Evolutionary conservation across 768 basidiomycete species (phyloP).

Genomic region (Lactarius trivialis): DNA sequence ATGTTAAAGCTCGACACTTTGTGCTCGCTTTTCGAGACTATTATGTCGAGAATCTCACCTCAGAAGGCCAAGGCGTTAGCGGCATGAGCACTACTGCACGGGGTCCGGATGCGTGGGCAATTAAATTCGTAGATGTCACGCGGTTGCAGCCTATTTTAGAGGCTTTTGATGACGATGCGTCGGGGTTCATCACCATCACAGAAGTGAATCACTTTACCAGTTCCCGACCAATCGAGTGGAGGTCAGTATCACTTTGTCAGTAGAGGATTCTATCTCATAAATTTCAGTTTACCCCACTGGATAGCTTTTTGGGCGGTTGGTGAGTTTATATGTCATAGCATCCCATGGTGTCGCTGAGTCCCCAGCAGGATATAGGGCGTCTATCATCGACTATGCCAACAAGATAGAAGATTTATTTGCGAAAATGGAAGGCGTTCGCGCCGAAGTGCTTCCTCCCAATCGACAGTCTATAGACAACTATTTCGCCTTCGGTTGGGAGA

Average conservation of each 20-base stretch:
- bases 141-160: slow-evolving; percentile 27
- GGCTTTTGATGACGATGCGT: slow-evolving; percentile 32
- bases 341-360: neutral
- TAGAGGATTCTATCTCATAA: neutral
- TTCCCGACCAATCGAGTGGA: slow-evolving; percentile 28
- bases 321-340: neutral
- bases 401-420: slow-evolving; percentile 14
- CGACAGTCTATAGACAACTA: neutral
- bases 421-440: slow-evolving; percentile 15
- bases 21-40: slow-evolving; percentile 30
- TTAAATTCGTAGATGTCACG: slow-evolving; percentile 23
- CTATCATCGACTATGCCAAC: slow-evolving; percentile 14
- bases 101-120: slow-evolving; percentile 28
- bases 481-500: neutral
- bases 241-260: slow-evolving; percentile 4
- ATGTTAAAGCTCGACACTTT: slow-evolving; percentile 20
- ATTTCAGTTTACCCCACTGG: slow-evolving; percentile 28
- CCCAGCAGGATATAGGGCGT: slow-evolving; percentile 7
- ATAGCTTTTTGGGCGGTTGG: slow-evolving; percentile 30
- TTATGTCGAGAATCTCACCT: slow-evolving; percentile 25
- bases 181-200: slow-evolving; percentile 30
- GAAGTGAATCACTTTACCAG: slow-evolving; percentile 32
- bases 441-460: slow-evolving; percentile 11
- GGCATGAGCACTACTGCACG: neutral
- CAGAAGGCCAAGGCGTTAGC: neutral